phyloP scores from a whole-genome alignment of 75 land plant genomes.

The Azolla pinnata region DNA sequence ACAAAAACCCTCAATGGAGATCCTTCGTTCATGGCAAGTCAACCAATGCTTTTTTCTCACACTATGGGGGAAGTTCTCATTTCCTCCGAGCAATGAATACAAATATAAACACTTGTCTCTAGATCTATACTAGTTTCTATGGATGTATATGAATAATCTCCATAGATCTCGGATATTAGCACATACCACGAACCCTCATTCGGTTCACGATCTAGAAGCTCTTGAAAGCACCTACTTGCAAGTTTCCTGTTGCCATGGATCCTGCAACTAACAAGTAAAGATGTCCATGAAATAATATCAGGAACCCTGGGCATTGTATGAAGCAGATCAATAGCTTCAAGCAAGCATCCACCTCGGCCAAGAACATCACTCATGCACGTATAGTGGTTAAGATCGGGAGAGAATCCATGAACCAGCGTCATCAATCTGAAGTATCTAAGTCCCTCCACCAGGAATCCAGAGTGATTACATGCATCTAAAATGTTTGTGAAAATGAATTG shows the following conservation, averaged over 20 bases:
- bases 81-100: too few species aligned
- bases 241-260: background rate
- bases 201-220: background rate
- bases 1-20: too few species aligned
- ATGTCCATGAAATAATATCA: background rate
- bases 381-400: background rate
- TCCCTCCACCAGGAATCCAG: background rate
- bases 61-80: too few species aligned
- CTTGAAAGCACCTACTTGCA: conserved; percentile 2
- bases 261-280: background rate
- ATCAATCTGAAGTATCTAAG: background rate
- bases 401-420: background rate
- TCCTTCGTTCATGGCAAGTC: too few species aligned
- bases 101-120: too few species aligned
- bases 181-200: conserved; percentile 1
- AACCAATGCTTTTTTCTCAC: too few species aligned
- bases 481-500: conserved; percentile 7
- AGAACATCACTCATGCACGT: conserved; percentile 3
- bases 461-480: background rate
- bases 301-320: background rate
- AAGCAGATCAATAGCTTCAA: background rate
- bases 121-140: too few species aligned
- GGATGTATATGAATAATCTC: too few species aligned
- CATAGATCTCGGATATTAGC: conserved; percentile 1
- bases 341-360: background rate